Base-by-base conservation (phyloP, 805 yeast genomes). In the Starmerella asiatica region DNA sequence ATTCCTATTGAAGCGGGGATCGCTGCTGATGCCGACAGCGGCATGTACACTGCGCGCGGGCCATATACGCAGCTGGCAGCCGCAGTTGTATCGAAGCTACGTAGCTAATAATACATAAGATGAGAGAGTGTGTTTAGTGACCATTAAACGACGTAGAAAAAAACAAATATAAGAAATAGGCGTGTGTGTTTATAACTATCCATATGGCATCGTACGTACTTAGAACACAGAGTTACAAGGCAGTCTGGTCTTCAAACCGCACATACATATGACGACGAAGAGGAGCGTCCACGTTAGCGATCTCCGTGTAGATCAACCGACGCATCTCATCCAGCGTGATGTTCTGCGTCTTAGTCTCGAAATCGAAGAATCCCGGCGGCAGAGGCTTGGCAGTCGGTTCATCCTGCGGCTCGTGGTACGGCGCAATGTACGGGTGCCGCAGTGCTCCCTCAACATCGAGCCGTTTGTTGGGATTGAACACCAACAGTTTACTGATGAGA, bases 401-500 rank as follows among this genome's bases (percentile, higher is more conserved):
- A 56, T 91, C 97, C 23, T 72, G 70, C 5, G 94, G 91, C 59
- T 85, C 94, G 56, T 84, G 96, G 86, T 95, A 91, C 24, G 81
- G 71, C 34, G 76, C 68, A 40, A 91, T 62, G 57, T 88, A 91
- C 7, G 95, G 94, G 61, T 91, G 98, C 44, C 67, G 69, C 37
- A 91, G 65, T 0, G 97, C 96, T 50, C 84, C 79, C 42, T 80
- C 84, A 3, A 86, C 97, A 0, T 85, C 75, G 40, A 86, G 79
- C 59, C 98, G 71, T 52, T 73, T 70, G 33, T 66, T 68, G 3
- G 97, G 97, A 56, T 88, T 93, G 48, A 91, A 70, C n/a, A 86
- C 75, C 28, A 91, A 67, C 79, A 91, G 73, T 49, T 67, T 71
- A 40, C 76, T 77, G 40, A 85, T 65, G 47, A 85, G 59, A 56